Base-by-base conservation (phyloP, 1,284 basidiomycete genomes). In the Puccinia triticina region DNA sequence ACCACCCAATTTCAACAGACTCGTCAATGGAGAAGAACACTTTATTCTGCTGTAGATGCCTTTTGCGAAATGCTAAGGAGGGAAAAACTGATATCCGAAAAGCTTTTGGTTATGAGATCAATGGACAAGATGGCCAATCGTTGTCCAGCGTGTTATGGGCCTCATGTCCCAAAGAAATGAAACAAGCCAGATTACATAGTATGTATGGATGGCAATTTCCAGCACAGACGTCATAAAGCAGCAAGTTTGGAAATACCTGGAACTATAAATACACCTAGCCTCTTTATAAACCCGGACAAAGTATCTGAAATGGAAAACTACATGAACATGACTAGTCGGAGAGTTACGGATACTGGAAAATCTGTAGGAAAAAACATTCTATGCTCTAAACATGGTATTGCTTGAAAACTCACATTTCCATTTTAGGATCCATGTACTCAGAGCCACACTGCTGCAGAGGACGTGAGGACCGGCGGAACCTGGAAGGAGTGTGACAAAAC, bases 41-140 rank as follows among this genome's bases (percentile, higher is more conserved):
- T 74, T 74, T 50, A 40, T 26, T 40, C 72, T 26, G 72, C 72
- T 14, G 72, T 74, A 10, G 32, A 74, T 74, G 40, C 29, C 53
- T 74, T 26, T 26, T 5, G 43, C 23, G 29, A 74, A 48, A 74
- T 74, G 48, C 3, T 50, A 18, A 40, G 32, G 16, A 40, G 43
- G 14, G 48, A 74, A 29, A 26, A 40, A 26, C 14, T 59, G 55
- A 7, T 59, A 59, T 59, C 55, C 8, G 29, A 59, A n/a, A 7
- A 7, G 8, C 55, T 59, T 21, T 21, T 59, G 8, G 5, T 10
- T 21, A 59, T 59, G 55, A 53, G 14, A 18, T 34, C 72, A 48
- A 32, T 50, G 1, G 37, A 74, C 14, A 32, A 55, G 8, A 46
- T 74, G 37, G 72, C 40, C 8, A 29, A 46, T 8, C 48, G 23